A percentile compares a stretch with the other conserved stretches of the same genome.
Evolutionary conservation across 352 stramenopile genomes (phyloP).

Genomic region (Pseudoperonospora humuli): DNA sequence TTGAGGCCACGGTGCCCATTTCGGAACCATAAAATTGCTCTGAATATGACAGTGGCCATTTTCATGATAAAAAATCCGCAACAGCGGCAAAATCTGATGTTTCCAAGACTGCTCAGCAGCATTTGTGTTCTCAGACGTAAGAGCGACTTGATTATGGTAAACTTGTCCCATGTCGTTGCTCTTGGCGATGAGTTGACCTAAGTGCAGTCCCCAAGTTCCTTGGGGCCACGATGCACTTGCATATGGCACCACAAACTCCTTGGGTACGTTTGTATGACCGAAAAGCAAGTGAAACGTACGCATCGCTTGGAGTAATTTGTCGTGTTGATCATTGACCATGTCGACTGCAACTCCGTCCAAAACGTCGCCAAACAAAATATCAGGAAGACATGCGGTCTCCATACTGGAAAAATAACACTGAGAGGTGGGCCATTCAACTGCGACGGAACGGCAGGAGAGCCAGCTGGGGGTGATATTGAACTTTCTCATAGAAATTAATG

Average conservation of each 20-base stretch:
- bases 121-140: slow-evolving; percentile 18
- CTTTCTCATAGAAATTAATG: too few species aligned
- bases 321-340: slow-evolving; percentile 3
- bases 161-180: slow-evolving; percentile 11
- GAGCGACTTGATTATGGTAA: slow-evolving; percentile 15
- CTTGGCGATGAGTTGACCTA: slow-evolving; percentile 18
- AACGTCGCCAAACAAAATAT: slow-evolving; percentile 15
- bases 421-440: too few species aligned
- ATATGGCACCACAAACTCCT: slow-evolving; percentile 17
- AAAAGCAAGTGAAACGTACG: slow-evolving; percentile 18
- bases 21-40: slow-evolving; percentile 13
- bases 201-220: slow-evolving; percentile 13
- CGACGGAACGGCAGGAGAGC: too few species aligned
- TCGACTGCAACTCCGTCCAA: slow-evolving; percentile 7
- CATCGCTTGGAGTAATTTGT: slow-evolving; percentile 19
- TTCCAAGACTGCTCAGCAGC: slow-evolving; percentile 16
- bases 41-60: slow-evolving; percentile 18
- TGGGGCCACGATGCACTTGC: slow-evolving; percentile 11
- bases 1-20: slow-evolving; percentile 12
- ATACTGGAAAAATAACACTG: slow-evolving; percentile 6
- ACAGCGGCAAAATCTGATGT: slow-evolving; percentile 17
- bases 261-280: slow-evolving; percentile 11
- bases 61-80: slow-evolving; percentile 13
- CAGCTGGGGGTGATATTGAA: too few species aligned
- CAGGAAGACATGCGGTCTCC: slow-evolving; percentile 3